Evolutionary conservation across 108 stramenopile species (phyloP).

Genomic region (Chaetoceros muelleri): DNA sequence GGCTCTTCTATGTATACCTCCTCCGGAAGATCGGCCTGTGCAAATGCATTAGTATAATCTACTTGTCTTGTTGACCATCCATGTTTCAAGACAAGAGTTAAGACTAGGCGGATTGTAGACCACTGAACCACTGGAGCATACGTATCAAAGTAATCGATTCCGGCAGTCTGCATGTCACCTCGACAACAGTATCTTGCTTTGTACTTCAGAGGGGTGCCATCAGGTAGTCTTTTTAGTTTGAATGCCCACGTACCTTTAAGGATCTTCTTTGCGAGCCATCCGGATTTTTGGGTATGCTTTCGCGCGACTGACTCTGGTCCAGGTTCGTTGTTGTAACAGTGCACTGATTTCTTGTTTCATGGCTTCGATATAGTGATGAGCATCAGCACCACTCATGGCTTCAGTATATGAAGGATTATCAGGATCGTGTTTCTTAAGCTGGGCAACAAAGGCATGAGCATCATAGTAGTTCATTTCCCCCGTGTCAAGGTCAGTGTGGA

Average conservation of each 20-base stretch:
- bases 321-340: conserved; percentile 3
- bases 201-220: conserved; percentile 16
- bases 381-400: not conserved
- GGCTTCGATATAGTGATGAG: not conserved
- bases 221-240: conserved; percentile 16
- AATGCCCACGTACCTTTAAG: conserved; percentile 13
- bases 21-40: conserved; percentile 15
- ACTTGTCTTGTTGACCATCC: not conserved
- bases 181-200: conserved; percentile 16
- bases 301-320: not conserved
- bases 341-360: not conserved
- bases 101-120: conserved; percentile 14
- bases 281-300: no score
- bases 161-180: conserved; percentile 10
- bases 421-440: not conserved
- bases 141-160: conserved; percentile 16
- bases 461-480: not conserved
- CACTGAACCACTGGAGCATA: conserved; percentile 35
- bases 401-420: not conserved
- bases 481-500: not conserved
- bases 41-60: conserved; percentile 11
- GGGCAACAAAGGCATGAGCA: not conserved
- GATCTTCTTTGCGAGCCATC: no score
- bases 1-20: conserved; percentile 9
- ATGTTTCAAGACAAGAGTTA: not conserved